These are phyloP conservation scores for Westerdykella sp. DNA, from an alignment of 2,329 filamentous ascomycete genomes.

Conservation along the genomic window DNA sequence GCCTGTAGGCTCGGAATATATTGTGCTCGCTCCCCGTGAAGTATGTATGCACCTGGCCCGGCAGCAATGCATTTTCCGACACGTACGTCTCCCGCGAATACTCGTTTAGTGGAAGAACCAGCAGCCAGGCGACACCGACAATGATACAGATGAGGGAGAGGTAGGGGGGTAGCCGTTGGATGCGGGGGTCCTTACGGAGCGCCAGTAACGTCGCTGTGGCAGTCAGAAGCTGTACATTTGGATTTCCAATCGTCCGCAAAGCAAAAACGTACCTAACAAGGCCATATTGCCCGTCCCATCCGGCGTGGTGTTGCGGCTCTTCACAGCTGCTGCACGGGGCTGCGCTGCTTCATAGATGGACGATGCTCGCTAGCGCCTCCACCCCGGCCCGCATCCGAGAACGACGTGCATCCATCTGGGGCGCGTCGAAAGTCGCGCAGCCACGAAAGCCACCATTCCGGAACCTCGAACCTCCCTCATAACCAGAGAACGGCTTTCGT, in stretches of 20 bases:
- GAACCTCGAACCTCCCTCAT: no score
- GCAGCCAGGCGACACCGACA: conserved; percentile 81
- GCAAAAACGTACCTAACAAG: conserved; percentile 26
- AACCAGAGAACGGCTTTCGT: no score
- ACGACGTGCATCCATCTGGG: background rate
- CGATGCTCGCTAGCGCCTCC: conserved; percentile 5
- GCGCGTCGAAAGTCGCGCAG: no score
- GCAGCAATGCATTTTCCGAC: conserved; percentile 91
- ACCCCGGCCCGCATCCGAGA: background rate
- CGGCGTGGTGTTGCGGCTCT: conserved; percentile 7
- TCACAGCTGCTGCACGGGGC: background rate
- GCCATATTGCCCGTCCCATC: conserved; percentile 24
- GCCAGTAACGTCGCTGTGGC: conserved; percentile 52
- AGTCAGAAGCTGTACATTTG: conserved; percentile 11
- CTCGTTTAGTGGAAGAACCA: conserved; percentile 80
- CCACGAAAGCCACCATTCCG: no score
- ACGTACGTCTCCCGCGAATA: conserved; percentile 94
- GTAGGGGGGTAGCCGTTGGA: conserved; percentile 80
- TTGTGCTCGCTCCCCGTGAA: conserved; percentile 96
- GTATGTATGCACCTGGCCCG: conserved; percentile 95
- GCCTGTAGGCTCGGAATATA: conserved; percentile 81
- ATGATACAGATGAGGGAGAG: conserved; percentile 78
- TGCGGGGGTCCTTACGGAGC: conserved; percentile 71
- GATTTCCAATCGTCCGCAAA: background rate
- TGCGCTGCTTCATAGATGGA: background rate